A percentile compares a stretch with the other conserved stretches of the same genome.
Evolutionary conservation across 306 rosid genomes (phyloP).

Genomic region (Spatholobus suberectus): DNA sequence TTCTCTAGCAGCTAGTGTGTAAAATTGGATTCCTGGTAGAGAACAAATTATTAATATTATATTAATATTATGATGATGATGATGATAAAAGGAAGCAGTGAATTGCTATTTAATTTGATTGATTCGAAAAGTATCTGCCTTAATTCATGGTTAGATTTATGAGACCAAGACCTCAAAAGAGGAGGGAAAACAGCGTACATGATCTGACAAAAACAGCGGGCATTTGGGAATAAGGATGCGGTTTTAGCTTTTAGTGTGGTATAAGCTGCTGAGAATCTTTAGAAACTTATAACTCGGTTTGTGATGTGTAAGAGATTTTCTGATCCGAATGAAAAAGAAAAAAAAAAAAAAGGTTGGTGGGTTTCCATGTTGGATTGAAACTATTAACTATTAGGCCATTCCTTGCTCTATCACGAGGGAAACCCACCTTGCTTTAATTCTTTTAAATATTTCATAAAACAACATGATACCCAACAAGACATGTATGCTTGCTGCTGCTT

Average conservation of each 20-base stretch:
- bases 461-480: constrained; percentile 23
- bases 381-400: constrained; percentile 49
- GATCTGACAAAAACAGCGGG: constrained; percentile 37
- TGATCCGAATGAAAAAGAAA: constrained; percentile 23
- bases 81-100: constrained; percentile 16
- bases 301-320: constrained; percentile 32
- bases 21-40: constrained; percentile 7
- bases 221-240: constrained; percentile 36
- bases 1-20: constrained; percentile 10
- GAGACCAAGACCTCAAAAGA: constrained; percentile 37
- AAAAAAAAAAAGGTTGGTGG: constrained; percentile 1
- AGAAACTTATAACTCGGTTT: constrained; percentile 39
- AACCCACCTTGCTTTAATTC: constrained; percentile 49
- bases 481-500: constrained; percentile 37
- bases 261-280: constrained; percentile 54
- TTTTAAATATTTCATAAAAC: constrained; percentile 29
- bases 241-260: constrained; percentile 44
- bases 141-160: constrained; percentile 8
- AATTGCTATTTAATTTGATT: constrained; percentile 23
- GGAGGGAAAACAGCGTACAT: constrained; percentile 33
- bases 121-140: constrained; percentile 28
- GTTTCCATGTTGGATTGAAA: constrained; percentile 42
- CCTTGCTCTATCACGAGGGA: constrained; percentile 59
- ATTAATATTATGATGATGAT: background rate
- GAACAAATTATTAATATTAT: background rate